Base-by-base conservation (phyloP, 2,329 filamentous ascomycete genomes). In the Exophiala lecanii-corni region DNA sequence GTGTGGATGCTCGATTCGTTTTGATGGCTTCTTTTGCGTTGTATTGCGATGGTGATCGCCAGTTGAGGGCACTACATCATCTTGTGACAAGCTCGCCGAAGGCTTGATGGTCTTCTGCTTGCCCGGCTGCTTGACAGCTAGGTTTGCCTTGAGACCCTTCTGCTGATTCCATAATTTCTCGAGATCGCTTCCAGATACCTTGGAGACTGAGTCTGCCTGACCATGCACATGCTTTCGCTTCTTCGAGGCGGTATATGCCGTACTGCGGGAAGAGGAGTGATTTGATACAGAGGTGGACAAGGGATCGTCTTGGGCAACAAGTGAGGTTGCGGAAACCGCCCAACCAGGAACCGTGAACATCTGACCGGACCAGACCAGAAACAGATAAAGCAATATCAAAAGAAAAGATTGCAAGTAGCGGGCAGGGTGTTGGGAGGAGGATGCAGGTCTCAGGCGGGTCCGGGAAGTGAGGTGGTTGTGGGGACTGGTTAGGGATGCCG, bases 321-420 rank as follows among this genome's bases (percentile, higher is more conserved):
- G 44, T 6, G 51, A 41, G 12, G 37, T 35, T 23, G 52, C 39
- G 43, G 86, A 79, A 25, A 96, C 74, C 28, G 87, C 87, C 89
- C 91, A 96, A 55, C 92, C 92, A 59, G 86, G 86, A 20, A 97
- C 89, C 7, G 89, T 83, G 65, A 97, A 97, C 91, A 97, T 66
- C 12, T 26, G 23, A 26, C 6, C 23, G 6, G 48, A 23, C 55
- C 26, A 34, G n/a, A 13, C 16, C 10, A 25, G 26, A 18, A 26
- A 41, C 30, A 12, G 35, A 32, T 25, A 36, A 33, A 38, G 26
- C 30, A 37, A 9, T 30, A 41, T 26, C 23, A 36, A 35, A 32
- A n/a, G 25, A 36, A 39, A 44, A 36, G 28, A 35, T 41, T 35
- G 21, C 23, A 42, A 40, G 25, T 16, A 16, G 35, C 15, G n/a